phyloP scores from a whole-genome alignment of 2,329 filamentous ascomycete genomes.

The Cladosporium colombiae region DNA sequence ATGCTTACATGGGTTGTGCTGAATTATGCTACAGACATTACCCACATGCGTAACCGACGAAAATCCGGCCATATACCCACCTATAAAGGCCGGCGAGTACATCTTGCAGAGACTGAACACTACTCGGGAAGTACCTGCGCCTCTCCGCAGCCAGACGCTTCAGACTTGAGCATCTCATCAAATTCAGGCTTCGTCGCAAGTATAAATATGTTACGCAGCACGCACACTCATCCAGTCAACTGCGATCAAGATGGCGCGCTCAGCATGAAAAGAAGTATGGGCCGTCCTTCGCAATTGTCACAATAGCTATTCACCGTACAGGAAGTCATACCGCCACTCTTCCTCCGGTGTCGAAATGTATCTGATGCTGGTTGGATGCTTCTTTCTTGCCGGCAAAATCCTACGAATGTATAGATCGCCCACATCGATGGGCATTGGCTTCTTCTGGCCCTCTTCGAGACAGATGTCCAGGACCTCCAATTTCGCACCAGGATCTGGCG shows the following conservation, averaged over 20 bases:
- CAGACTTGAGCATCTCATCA: neutral
- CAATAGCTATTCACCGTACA: conserved; percentile 19
- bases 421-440: conserved; percentile 13
- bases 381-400: conserved; percentile 39
- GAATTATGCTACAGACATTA: neutral
- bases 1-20: neutral
- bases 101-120: neutral
- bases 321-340: conserved; percentile 33
- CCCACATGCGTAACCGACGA: neutral
- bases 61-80: neutral
- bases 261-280: neutral
- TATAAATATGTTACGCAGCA: neutral
- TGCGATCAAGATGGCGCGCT: neutral
- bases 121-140: neutral
- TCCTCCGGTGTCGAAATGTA: conserved; percentile 39
- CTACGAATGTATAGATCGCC: conserved; percentile 38
- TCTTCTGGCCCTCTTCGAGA: conserved; percentile 28
- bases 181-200: neutral
- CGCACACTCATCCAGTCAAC: neutral
- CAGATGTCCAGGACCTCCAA: conserved; percentile 37
- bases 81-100: neutral
- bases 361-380: conserved; percentile 42
- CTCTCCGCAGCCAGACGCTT: neutral
- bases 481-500: conserved; percentile 39
- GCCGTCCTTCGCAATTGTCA: neutral